These are phyloP conservation scores for Luzula sylvatica DNA, from an alignment of 176 grass and related monocot species.

Conservation along the genomic window DNA sequence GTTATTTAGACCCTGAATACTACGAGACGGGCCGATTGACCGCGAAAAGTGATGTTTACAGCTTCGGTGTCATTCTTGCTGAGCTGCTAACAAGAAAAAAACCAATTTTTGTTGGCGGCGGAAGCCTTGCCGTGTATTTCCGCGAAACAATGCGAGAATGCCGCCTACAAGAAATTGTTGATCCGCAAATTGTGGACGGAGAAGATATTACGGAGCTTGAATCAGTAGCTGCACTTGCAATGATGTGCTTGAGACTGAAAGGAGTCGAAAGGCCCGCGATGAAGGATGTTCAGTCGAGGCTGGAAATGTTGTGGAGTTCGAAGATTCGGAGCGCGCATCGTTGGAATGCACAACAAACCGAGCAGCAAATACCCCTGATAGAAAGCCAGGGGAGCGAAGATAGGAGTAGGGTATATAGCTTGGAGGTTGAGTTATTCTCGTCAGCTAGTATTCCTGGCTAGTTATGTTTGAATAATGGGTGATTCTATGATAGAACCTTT, in stretches of 20 bases:
- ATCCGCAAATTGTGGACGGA: constrained; percentile 7
- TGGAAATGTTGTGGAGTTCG: background rate
- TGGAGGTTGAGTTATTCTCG: too few species aligned
- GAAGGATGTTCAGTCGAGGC: background rate
- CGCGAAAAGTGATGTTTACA: constrained; percentile 28
- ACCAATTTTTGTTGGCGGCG: background rate
- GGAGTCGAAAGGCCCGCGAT: background rate
- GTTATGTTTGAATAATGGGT: too few species aligned
- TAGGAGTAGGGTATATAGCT: too few species aligned
- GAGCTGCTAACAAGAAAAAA: constrained; percentile 11
- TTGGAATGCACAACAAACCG: too few species aligned
- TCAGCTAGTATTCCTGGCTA: too few species aligned
- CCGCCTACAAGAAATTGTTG: background rate
- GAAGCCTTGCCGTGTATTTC: constrained; percentile 1
- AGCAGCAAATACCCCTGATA: too few species aligned
- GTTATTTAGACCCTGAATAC: constrained; percentile 34
- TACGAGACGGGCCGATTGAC: constrained; percentile 17
- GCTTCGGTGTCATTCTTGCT: constrained; percentile 19
- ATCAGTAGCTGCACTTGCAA: background rate
- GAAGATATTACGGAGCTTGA: background rate
- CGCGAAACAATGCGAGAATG: background rate
- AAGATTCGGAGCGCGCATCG: too few species aligned
- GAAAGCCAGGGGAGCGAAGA: too few species aligned
- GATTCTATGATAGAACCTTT: too few species aligned
- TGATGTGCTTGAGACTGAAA: constrained; percentile 1